Conservation (phyloP, 257 asterid species). For the Hygrophila difformis region DNA sequence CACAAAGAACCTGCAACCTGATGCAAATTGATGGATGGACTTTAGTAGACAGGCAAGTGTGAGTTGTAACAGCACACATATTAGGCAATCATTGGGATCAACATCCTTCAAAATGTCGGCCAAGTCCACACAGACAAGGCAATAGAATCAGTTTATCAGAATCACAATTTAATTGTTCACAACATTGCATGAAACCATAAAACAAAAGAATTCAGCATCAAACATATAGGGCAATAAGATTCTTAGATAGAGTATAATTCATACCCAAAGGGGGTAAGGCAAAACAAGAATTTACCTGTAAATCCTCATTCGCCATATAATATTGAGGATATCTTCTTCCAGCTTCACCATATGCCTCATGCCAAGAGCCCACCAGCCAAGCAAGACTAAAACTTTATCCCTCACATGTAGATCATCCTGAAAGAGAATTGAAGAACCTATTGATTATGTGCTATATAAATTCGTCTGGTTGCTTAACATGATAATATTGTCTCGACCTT, state of each 20-base stretch:
- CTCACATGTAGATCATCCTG: constrained; percentile 89
- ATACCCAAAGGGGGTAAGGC: neutral
- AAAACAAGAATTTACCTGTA: constrained; percentile 51
- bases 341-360: constrained; percentile 85
- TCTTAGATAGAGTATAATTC: neutral
- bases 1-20: constrained; percentile 58
- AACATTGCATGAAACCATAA: too few relatives aligned
- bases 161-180: neutral
- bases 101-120: constrained; percentile 79
- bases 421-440: constrained; percentile 15
- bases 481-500: too few relatives aligned
- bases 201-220: too few relatives aligned
- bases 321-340: constrained; percentile 86
- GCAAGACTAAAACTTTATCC: constrained; percentile 55
- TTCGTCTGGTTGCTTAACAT: too few relatives aligned
- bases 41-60: constrained; percentile 33
- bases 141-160: too few relatives aligned
- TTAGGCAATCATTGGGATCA: constrained; percentile 49
- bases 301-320: constrained; percentile 76
- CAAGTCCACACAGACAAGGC: constrained; percentile 17
- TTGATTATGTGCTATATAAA: constrained; percentile 1
- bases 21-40: constrained; percentile 77
- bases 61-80: constrained; percentile 24
- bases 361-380: constrained; percentile 95
- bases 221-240: neutral